Evolutionary conservation across 352 stramenopile species (phyloP), one percentile per base, ranked within the genome.

Genomic region (Phytophthora ohioensis): DNA sequence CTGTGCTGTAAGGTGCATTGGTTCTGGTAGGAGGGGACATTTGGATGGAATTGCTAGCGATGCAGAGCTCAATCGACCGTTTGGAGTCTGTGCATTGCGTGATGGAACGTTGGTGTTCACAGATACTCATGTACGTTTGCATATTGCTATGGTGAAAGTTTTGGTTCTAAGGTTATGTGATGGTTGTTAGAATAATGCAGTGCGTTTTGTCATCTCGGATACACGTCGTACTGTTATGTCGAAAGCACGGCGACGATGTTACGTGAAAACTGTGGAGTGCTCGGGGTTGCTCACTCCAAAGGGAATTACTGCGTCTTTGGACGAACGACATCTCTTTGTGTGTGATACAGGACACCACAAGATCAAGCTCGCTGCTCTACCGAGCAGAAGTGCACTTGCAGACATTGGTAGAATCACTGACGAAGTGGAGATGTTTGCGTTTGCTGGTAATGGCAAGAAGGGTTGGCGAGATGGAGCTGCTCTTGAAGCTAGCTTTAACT

Each of bases 291-390:
- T 85, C 17, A 65, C 64, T n/a, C 79, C 79, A 1, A 87, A 84
- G 34, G 81, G 79, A 2, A 73, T 90, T 11, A 75, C 57, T 58
- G 57, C 69, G 9, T 86, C 81, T 8, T 57, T 69, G 42, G 78
- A 88, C 38, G 68, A 66, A 0, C 64, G 74, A 10, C 76, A 85
- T 41, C 49, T 90, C 58, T 86, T 88, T 59, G 78, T 88, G 39
- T 88, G 79, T 12, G 82, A 88, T 64, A 79, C 78, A 8, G 82
- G 82, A 1, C 79, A 90, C 61, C 75, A 87, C 67, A 77, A 65
- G 49, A 78, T 90, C 64, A 84, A 85, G 49, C 76, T 86, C 32
- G 82, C 73, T 17, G 69, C 74, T 8, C 13, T 90, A 30, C 71
- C 81, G 0, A 69, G 55, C 10, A 71, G 47, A 21, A 82, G 68